These are phyloP conservation scores for Fomitopsis serialis DNA, from an alignment of 768 basidiomycete species.

Conservation along the genomic window DNA sequence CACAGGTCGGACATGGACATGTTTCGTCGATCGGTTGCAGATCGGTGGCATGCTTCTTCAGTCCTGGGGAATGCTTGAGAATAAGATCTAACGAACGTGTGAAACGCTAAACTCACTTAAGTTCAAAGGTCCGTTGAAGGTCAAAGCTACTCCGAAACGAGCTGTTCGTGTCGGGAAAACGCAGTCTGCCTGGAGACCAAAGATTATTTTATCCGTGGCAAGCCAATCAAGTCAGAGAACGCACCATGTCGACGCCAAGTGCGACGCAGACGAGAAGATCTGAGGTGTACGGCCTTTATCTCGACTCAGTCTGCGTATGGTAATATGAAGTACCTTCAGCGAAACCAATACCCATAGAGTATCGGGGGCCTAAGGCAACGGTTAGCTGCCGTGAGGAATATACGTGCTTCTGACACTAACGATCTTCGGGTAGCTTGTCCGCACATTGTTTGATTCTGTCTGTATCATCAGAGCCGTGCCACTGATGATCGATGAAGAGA, in stretches of 20 bases:
- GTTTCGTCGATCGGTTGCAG: slow-evolving; percentile 65
- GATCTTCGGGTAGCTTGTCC: slow-evolving; percentile 70
- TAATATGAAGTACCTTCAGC: slow-evolving; percentile 60
- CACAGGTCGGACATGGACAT: slow-evolving; percentile 88
- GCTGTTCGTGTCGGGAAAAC: slow-evolving; percentile 93
- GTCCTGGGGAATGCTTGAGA: too few species aligned
- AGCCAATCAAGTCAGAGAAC: slow-evolving; percentile 4
- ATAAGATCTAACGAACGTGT: too few species aligned
- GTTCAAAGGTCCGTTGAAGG: slow-evolving; percentile 76
- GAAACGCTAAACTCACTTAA: too few species aligned
- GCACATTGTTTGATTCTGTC: slow-evolving; percentile 80
- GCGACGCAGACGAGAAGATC: slow-evolving; percentile 89
- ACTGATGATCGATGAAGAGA: slow-evolving; percentile 5
- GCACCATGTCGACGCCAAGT: slow-evolving; percentile 88
- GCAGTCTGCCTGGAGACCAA: slow-evolving; percentile 66
- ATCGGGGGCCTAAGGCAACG: slow-evolving; percentile 61
- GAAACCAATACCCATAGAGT: slow-evolving; percentile 91
- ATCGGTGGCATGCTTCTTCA: slow-evolving; percentile 67
- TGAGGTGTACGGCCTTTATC: slow-evolving; percentile 19
- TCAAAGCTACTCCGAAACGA: slow-evolving; percentile 85
- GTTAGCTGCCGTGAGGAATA: slow-evolving; percentile 5
- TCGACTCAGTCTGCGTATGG: too few species aligned
- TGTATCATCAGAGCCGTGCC: background rate
- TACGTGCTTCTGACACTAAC: slow-evolving; percentile 35
- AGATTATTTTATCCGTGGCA: background rate